Evolutionary conservation across 2,329 filamentous ascomycete genomes (phyloP), one percentile per base, ranked within the genome.

Genomic region (Fonsecaea monophora): DNA sequence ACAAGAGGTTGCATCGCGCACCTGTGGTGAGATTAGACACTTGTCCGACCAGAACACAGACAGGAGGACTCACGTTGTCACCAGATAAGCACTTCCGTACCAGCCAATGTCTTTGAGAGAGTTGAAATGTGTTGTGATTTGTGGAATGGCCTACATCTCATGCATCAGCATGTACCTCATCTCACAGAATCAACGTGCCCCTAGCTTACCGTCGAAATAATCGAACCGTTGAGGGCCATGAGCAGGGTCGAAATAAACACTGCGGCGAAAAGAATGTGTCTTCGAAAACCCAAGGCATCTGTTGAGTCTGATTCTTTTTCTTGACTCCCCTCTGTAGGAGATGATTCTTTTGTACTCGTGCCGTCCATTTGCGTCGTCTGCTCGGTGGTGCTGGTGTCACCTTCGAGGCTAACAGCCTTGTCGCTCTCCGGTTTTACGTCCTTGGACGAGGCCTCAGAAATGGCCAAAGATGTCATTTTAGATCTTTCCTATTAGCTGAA

Each of bases 211-310:
- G 85, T 87, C 8, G 80, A 77, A 61, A 87, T 78, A 59, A 87
- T 86, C 0, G 84, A 84, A 42, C 79, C 82, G 64, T 87, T 85
- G 3, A 87, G 69, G 67, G 86, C 71, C 75, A 83, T 80, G 15
- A 85, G 71, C 66, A 85, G 86, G 7, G 78, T 77, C 5, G 78
- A 79, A 6, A 82, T 67, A 0, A 82, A 82, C 15, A 85, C 73
- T 1, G 76, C 75, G 3, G 53, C 54, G 72, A 80, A 38, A 66
- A 81, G 60, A 61, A 73, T 18, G 68, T 68, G 2, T 69, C 71
- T 25, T 60, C 71, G 13, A 70, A 69, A 37, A 62, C 35, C 40
- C 3, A 53, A 21, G 25, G 37, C n/a, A 6, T 13, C 50, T 18
- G 25, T 42, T 4, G 45, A 15, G 1, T 30, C n/a, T n/a, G 45